These are phyloP conservation scores for Dovyalis caffra DNA, from an alignment of 345 rosid species.

Conservation along the genomic window DNA sequence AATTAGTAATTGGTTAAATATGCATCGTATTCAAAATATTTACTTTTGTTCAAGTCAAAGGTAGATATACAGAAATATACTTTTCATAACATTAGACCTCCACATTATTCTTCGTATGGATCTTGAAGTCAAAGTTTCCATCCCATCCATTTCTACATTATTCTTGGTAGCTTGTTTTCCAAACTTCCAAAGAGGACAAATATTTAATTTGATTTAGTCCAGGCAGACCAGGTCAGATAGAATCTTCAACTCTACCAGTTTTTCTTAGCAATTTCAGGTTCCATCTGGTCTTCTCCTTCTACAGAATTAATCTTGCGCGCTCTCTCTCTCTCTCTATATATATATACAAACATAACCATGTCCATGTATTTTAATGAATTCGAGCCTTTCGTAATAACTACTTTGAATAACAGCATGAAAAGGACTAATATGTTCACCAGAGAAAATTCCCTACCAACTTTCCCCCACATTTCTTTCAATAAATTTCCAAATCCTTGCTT, in stretches of 20 bases:
- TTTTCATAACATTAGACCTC: no score
- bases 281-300: neutral
- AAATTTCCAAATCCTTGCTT: constrained; percentile 7
- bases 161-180: no score
- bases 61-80: no score
- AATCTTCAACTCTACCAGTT: neutral
- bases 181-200: no score
- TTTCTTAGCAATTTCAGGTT: neutral
- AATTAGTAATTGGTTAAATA: no score
- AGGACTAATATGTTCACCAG: neutral
- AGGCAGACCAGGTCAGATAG: neutral
- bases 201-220: neutral
- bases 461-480: neutral
- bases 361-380: neutral
- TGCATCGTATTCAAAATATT: no score
- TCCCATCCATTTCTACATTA: no score
- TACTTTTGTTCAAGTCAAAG: no score
- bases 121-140: no score
- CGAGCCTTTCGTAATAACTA: neutral
- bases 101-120: no score
- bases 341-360: neutral
- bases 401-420: neutral
- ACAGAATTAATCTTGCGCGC: neutral
- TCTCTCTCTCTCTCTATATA: no score
- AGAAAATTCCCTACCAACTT: neutral